Evolutionary conservation across 2,329 filamentous ascomycete species (phyloP).

Genomic region (Colletotrichum sp.): DNA sequence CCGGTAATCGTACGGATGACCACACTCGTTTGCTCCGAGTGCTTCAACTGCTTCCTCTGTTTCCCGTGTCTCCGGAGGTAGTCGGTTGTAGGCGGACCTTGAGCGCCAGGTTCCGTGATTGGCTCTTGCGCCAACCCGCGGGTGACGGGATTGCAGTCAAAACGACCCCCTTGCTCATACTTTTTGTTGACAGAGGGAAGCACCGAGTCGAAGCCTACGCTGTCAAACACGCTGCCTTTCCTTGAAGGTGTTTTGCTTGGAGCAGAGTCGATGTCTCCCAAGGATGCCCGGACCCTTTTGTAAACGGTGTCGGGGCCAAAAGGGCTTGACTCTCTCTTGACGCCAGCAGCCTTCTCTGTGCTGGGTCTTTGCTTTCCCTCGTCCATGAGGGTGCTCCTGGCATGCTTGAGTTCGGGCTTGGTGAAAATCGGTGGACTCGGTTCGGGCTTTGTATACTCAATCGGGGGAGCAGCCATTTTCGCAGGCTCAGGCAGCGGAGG

Average conservation of each 20-base stretch:
- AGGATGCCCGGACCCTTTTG: conserved; percentile 59
- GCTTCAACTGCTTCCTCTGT: conserved; percentile 38
- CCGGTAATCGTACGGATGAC: conserved; percentile 43
- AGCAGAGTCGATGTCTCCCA: conserved; percentile 31
- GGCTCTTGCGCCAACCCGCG: conserved; percentile 28
- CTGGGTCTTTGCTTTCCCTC: conserved; percentile 37
- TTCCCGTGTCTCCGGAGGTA: conserved; percentile 55
- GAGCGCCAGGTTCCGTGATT: conserved; percentile 32
- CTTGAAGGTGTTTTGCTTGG: conserved; percentile 29
- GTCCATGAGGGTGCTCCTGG: conserved; percentile 57
- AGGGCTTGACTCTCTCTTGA: conserved; percentile 61
- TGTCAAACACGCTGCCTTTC: conserved; percentile 57
- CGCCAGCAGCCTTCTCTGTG: conserved; percentile 19
- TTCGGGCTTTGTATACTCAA: conserved; percentile 10
- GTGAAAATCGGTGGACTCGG: conserved; percentile 46
- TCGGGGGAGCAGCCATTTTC: conserved; percentile 17
- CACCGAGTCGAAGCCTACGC: conserved; percentile 57
- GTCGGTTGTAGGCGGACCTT: conserved; percentile 49
- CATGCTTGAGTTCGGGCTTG: conserved; percentile 65
- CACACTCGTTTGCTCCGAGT: conserved; percentile 27
- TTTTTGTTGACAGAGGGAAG: conserved; percentile 62
- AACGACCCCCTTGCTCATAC: conserved; percentile 62
- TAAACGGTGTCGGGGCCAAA: conserved; percentile 64
- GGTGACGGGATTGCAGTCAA: conserved; percentile 47
- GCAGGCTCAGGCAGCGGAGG: conserved; percentile 17